Evolutionary conservation across 2,329 filamentous ascomycete species (phyloP).

Genomic region (Ophiobolus disseminans): DNA sequence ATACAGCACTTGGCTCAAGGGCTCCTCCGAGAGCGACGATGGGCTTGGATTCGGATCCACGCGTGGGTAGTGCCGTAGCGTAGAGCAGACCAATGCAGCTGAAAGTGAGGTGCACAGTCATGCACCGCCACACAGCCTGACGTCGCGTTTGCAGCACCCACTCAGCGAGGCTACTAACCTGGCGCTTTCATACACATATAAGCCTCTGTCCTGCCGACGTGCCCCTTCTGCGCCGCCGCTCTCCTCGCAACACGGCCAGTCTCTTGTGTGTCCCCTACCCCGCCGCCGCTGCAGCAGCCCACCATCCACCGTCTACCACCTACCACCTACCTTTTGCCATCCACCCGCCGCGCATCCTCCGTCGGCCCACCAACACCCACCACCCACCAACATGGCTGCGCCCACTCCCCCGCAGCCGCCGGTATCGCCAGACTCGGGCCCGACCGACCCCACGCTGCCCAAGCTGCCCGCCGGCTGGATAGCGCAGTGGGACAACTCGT

Average conservation of each 20-base stretch:
- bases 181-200: constrained; percentile 23
- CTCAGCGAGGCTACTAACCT: constrained; percentile 27
- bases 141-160: constrained; percentile 4
- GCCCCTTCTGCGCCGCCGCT: constrained; percentile 1
- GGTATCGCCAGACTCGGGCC: constrained; percentile 49
- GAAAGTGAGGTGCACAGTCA: constrained; percentile 4
- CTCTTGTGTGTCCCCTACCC: neutral
- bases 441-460: constrained; percentile 48
- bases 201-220: constrained; percentile 11
- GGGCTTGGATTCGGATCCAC: too few species aligned
- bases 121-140: constrained; percentile 14
- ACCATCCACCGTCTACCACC: too few species aligned
- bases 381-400: constrained; percentile 37
- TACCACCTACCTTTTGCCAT: too few species aligned
- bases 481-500: constrained; percentile 51
- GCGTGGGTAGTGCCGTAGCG: too few species aligned
- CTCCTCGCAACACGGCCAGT: neutral
- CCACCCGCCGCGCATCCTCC: neutral
- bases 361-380: too few species aligned
- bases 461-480: constrained; percentile 50
- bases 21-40: too few species aligned
- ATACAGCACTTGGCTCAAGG: too few species aligned
- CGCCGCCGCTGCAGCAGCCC: constrained; percentile 11
- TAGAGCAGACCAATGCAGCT: constrained; percentile 16
- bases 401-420: constrained; percentile 47